Evolutionary conservation across 2,329 filamentous ascomycete genomes (phyloP).

Genomic region (Alternaria angustiovoidea): DNA sequence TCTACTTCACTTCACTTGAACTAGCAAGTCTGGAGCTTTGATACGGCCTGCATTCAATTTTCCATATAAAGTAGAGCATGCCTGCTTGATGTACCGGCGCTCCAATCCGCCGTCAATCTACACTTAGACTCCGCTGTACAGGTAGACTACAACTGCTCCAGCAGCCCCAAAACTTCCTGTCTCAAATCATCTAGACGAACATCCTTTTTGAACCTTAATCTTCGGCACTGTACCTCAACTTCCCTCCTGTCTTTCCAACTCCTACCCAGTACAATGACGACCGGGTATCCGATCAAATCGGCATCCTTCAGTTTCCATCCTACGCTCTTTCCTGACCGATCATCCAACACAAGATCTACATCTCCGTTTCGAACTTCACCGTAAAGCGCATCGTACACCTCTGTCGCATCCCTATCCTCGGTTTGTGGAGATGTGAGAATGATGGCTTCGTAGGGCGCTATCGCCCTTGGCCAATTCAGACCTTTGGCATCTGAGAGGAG

Average conservation of each 20-base stretch:
- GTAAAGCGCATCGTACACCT: slow-evolving; percentile 70
- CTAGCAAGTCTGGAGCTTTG: not conserved
- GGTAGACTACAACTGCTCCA: slow-evolving; percentile 27
- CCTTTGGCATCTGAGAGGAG: slow-evolving; percentile 72
- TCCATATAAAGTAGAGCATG: not conserved
- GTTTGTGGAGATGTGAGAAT: slow-evolving; percentile 65
- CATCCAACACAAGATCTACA: slow-evolving; percentile 49
- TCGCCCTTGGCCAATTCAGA: slow-evolving; percentile 84
- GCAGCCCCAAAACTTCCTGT: slow-evolving; percentile 46
- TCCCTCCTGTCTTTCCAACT: slow-evolving; percentile 47
- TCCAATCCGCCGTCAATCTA: not conserved
- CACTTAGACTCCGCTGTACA: not conserved
- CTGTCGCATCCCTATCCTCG: slow-evolving; percentile 58
- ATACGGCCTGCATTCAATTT: not conserved
- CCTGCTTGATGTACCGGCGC: not conserved
- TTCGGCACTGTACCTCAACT: slow-evolving; percentile 81
- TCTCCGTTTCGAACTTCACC: not conserved
- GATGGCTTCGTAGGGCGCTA: slow-evolving; percentile 83
- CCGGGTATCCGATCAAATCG: slow-evolving; percentile 85
- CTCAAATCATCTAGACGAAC: slow-evolving; percentile 63
- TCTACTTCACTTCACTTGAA: not conserved
- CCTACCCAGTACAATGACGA: slow-evolving; percentile 78
- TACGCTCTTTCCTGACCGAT: slow-evolving; percentile 63
- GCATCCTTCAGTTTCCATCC: slow-evolving; percentile 91
- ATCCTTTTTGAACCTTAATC: slow-evolving; percentile 68